Evolutionary conservation across 257 asterid genomes (phyloP), one percentile per base, ranked within the genome.

Genomic region (Striga asiatica): DNA sequence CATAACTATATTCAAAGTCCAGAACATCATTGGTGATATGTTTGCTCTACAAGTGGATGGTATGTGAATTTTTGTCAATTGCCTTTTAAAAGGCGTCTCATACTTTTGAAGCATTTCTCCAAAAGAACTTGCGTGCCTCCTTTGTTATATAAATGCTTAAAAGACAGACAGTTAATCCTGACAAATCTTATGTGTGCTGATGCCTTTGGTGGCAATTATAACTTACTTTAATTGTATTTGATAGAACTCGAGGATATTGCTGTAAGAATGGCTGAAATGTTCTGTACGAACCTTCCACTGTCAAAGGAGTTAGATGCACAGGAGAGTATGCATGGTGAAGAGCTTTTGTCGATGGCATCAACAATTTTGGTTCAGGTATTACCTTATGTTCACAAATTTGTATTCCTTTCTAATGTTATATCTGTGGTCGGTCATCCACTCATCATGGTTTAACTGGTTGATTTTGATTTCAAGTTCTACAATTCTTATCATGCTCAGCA

Each of bases 261-360:
- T 37, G 74, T 71, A 54, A 74, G 64, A 66, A 92, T 92, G 99
- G 70, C 73, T 12, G 76, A 77, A 54, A 68, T 72, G 78, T 88
- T 76, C 68, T 85, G 82, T 71, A 74, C 63, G 67, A 81, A 72
- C 68, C 95, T 92, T 68, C 78, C 91, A 0, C 69, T 88, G 41
- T 92, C 99, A 35, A 88, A 81, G 73, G 85, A 84, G 31, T 69
- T 88, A 75, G 99, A 92, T 71, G 73, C 66, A 35, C 95, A 88
- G 67, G 99, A 92, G 72, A 81, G 71, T 71, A 73, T 92, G 97
- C 61, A 77, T 52, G 95, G 97, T 17, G 97, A 92, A 74, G 99
- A 92, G 74, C 99, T 92, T 69, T 68, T 88, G 70, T 72, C 94
- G 37, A 67, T 92, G 91, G 80, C 88, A 56, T 79, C 91, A 71